phyloP scores from a whole-genome alignment of 2,329 filamentous ascomycete species.

The Xylariales sp. region DNA sequence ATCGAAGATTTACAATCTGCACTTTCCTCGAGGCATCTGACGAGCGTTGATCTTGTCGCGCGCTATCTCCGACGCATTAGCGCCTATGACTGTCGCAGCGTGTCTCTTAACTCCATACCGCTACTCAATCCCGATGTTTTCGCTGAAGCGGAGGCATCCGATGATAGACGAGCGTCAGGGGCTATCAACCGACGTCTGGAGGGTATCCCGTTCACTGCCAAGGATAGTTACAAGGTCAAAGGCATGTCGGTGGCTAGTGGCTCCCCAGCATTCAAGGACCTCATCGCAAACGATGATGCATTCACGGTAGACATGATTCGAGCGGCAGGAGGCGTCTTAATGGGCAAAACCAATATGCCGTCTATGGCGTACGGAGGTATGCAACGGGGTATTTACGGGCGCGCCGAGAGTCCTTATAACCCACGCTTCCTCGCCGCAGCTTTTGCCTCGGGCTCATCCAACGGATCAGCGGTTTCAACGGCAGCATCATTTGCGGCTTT shows the following conservation, averaged over 20 bases:
- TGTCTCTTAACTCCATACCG: slow-evolving; percentile 41
- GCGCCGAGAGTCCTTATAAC: not conserved
- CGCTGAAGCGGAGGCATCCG: slow-evolving; percentile 41
- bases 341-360: not conserved
- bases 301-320: not conserved
- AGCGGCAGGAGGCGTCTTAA: not conserved
- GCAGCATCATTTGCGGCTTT: slow-evolving; percentile 1
- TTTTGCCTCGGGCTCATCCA: not conserved
- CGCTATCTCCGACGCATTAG: slow-evolving; percentile 43
- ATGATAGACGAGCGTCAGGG: slow-evolving; percentile 35
- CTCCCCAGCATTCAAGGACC: slow-evolving; percentile 1
- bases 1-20: slow-evolving; percentile 39
- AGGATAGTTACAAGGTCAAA: not conserved
- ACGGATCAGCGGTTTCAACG: not conserved
- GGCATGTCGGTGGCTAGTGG: not conserved
- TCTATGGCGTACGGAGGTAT: slow-evolving; percentile 1
- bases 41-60: slow-evolving; percentile 39
- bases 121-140: slow-evolving; percentile 41
- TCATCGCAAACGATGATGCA: not conserved
- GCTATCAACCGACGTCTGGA: slow-evolving; percentile 22
- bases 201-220: not conserved
- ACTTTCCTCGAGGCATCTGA: slow-evolving; percentile 31
- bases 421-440: not conserved
- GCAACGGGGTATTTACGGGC: not conserved
- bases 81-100: slow-evolving; percentile 36